phyloP scores from a whole-genome alignment of 805 yeast species.

The Suhomyces vadensis region DNA sequence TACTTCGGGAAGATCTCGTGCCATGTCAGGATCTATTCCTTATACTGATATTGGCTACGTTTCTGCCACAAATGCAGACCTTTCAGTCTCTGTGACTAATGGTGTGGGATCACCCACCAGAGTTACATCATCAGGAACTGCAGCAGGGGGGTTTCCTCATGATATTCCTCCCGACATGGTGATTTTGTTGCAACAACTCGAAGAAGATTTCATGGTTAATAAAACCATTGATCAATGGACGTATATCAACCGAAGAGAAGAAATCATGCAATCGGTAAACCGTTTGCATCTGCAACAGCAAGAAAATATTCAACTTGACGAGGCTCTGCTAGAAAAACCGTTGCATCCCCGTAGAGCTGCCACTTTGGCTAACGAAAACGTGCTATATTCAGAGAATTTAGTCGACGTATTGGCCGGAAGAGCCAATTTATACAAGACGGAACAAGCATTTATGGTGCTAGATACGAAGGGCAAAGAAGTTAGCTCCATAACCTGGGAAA shows the following conservation, averaged over 20 bases:
- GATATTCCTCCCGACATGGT: slow-evolving; percentile 50
- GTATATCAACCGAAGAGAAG: slow-evolving; percentile 46
- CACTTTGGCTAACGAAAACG: slow-evolving; percentile 18
- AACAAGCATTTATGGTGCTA: slow-evolving; percentile 68
- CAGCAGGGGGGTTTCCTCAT: slow-evolving; percentile 16
- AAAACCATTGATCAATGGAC: slow-evolving; percentile 49
- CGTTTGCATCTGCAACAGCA: slow-evolving; percentile 34
- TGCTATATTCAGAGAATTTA: slow-evolving; percentile 51
- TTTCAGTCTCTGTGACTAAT: slow-evolving; percentile 17
- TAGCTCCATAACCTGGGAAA: slow-evolving; percentile 83
- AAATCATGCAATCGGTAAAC: slow-evolving; percentile 40
- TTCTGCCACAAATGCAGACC: slow-evolving; percentile 24
- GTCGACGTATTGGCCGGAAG: slow-evolving; percentile 73
- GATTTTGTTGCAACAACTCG: slow-evolving; percentile 40
- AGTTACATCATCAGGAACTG: slow-evolving; percentile 13
- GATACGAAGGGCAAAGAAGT: slow-evolving; percentile 83
- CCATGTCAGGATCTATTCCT: slow-evolving; percentile 16
- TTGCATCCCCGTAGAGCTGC: slow-evolving; percentile 57
- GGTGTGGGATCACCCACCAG: slow-evolving; percentile 14
- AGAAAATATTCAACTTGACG: slow-evolving; percentile 26
- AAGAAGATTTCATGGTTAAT: slow-evolving; percentile 42
- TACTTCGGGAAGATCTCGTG: slow-evolving; percentile 17
- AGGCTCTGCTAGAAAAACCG: slow-evolving; percentile 53
- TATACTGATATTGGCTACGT: slow-evolving; percentile 24
- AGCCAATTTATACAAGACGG: slow-evolving; percentile 60